Percentiles rank a stretch among this genome's conserved stretches.
Conservation (phyloP, 257 asterid species). For the Forsythia suspensa region DNA sequence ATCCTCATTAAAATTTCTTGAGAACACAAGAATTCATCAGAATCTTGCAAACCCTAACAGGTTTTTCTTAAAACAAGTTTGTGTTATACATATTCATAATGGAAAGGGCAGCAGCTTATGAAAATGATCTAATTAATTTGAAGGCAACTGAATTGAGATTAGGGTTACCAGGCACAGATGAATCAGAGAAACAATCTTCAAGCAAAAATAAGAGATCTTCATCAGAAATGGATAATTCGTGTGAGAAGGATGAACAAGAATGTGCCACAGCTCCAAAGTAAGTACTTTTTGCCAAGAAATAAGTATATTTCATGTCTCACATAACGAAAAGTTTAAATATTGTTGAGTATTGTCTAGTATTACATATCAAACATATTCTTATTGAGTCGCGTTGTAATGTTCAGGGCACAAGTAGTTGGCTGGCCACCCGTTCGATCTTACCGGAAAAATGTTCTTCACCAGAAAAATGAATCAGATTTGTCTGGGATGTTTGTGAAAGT, state of each 20-base stretch:
- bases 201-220: constrained; percentile 52
- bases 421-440: constrained; percentile 69
- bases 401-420: constrained; percentile 60
- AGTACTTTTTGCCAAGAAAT: constrained; percentile 19
- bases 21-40: not conserved
- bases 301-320: not conserved
- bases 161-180: constrained; percentile 55
- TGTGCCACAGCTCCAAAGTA: constrained; percentile 47
- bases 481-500: constrained; percentile 54
- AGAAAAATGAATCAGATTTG: constrained; percentile 30
- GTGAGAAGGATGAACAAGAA: constrained; percentile 16
- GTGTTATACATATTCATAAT: not conserved
- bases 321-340: not conserved
- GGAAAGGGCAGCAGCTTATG: constrained; percentile 26
- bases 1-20: not conserved
- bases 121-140: constrained; percentile 35
- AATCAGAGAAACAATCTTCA: constrained; percentile 33
- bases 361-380: not conserved
- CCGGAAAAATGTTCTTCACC: constrained; percentile 25
- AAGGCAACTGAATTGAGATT: constrained; percentile 58
- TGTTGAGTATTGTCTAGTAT: not conserved
- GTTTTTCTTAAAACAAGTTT: not conserved
- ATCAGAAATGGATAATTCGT: constrained; percentile 28
- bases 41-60: not conserved
- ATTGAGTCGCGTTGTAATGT: not conserved